Conservation (phyloP, 78 protist genomes). For the Creolimax fragrantissima region DNA sequence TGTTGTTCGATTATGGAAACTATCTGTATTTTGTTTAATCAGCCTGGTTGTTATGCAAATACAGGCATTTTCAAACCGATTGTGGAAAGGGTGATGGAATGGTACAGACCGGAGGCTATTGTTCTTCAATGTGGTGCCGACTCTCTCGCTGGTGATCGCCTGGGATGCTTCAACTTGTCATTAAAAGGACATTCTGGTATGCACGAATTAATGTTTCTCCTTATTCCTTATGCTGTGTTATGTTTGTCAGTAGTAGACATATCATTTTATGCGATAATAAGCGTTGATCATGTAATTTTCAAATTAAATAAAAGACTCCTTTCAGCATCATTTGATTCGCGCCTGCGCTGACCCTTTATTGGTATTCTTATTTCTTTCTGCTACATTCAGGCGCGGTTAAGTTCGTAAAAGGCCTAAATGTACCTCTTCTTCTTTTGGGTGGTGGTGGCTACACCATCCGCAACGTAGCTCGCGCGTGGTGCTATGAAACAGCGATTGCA, state of each 20-base stretch:
- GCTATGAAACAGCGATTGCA: slow-evolving; percentile 14
- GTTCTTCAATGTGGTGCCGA: slow-evolving; percentile 94
- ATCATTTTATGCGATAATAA: neutral
- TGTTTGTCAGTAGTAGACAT: slow-evolving; percentile 47
- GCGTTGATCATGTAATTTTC: no score
- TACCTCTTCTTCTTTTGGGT: slow-evolving; percentile 95
- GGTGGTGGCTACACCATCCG: slow-evolving; percentile 99
- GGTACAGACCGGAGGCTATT: slow-evolving; percentile 70
- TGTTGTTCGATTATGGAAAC: slow-evolving; percentile 36
- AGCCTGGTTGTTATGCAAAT: no score
- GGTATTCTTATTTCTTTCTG: no score
- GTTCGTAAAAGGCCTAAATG: neutral
- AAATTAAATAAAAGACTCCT: no score
- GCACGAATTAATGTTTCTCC: no score
- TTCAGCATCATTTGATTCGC: no score
- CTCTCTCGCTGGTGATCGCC: slow-evolving; percentile 91
- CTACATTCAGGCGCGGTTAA: slow-evolving; percentile 14
- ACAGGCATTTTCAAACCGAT: slow-evolving; percentile 80
- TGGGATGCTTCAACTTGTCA: slow-evolving; percentile 95
- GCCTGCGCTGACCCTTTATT: no score
- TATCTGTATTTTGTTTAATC: no score
- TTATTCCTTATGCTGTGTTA: no score
- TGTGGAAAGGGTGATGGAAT: neutral
- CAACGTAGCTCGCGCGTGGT: slow-evolving; percentile 98
- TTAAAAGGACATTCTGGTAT: slow-evolving; percentile 71